phyloP scores from a whole-genome alignment of 2,329 filamentous ascomycete genomes.

The Aspergillus tamarii region DNA sequence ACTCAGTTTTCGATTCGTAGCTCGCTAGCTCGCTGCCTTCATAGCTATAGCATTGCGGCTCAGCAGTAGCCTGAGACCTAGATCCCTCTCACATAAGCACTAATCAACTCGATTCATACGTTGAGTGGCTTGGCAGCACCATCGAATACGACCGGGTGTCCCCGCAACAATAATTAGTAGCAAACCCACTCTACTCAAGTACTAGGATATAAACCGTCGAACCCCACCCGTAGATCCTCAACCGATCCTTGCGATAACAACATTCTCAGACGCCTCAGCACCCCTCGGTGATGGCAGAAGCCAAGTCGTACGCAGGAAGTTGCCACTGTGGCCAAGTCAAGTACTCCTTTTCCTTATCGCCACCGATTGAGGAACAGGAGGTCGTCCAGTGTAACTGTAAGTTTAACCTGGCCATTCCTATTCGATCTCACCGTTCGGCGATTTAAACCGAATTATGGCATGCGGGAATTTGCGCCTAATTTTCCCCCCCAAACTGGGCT shows the following conservation, averaged over 20 bases:
- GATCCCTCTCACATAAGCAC: background rate
- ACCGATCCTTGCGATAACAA: background rate
- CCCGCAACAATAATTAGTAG: background rate
- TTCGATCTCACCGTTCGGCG: background rate
- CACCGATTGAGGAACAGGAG: constrained; percentile 20
- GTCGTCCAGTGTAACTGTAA: constrained; percentile 27
- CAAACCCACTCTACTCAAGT: background rate
- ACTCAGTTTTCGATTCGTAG: background rate
- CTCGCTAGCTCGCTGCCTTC: background rate
- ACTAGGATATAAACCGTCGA: background rate
- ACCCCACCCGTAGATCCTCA: background rate
- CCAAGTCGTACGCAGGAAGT: constrained; percentile 17
- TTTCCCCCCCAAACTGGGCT: background rate
- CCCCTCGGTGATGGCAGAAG: background rate
- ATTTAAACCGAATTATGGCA: background rate
- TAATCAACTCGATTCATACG: background rate
- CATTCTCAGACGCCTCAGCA: background rate
- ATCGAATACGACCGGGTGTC: background rate
- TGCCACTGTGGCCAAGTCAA: constrained; percentile 29
- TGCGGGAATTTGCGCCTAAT: background rate
- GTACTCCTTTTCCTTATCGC: constrained; percentile 22
- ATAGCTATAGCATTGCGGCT: background rate
- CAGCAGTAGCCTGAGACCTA: background rate
- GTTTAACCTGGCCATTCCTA: background rate
- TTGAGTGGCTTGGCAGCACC: background rate